These are phyloP conservation scores for Zymoseptoria pseudotritici DNA, from an alignment of 2,329 filamentous ascomycete genomes.

Conservation along the genomic window DNA sequence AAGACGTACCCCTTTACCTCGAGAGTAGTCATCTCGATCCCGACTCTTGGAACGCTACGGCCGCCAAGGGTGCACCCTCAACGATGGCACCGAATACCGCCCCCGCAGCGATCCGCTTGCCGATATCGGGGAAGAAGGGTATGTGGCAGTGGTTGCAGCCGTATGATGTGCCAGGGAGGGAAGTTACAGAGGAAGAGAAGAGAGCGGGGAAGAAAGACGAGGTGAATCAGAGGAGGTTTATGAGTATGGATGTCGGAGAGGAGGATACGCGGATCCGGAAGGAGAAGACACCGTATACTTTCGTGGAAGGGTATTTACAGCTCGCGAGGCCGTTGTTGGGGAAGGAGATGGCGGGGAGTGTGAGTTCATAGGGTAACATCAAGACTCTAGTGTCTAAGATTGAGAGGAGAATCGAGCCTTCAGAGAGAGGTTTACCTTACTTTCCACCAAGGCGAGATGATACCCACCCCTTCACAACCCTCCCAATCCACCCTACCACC, in stretches of 20 bases:
- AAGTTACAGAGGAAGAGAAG: neutral
- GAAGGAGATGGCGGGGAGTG: neutral
- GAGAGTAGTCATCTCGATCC: too few relatives aligned
- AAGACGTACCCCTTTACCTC: too few relatives aligned
- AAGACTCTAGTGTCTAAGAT: too few relatives aligned
- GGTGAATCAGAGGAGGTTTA: neutral
- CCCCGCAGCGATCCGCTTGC: neutral
- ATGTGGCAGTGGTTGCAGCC: neutral
- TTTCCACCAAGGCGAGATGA: too few relatives aligned
- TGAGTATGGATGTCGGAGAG: neutral
- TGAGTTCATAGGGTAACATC: neutral
- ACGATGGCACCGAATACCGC: too few relatives aligned
- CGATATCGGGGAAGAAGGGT: neutral
- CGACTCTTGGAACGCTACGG: too few relatives aligned
- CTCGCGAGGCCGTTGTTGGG: neutral
- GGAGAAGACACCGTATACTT: neutral
- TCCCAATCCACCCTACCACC: neutral
- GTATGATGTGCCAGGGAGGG: neutral
- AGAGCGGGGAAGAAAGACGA: neutral
- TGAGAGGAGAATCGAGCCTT: too few relatives aligned
- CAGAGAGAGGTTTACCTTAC: too few relatives aligned
- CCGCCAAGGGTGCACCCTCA: too few relatives aligned
- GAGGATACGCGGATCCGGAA: neutral
- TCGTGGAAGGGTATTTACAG: neutral
- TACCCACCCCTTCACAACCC: too few relatives aligned